Evolutionary conservation across 2,329 filamentous ascomycete species (phyloP), one percentile per base, ranked within the genome.

Genomic region (Ilyonectria robusta): DNA sequence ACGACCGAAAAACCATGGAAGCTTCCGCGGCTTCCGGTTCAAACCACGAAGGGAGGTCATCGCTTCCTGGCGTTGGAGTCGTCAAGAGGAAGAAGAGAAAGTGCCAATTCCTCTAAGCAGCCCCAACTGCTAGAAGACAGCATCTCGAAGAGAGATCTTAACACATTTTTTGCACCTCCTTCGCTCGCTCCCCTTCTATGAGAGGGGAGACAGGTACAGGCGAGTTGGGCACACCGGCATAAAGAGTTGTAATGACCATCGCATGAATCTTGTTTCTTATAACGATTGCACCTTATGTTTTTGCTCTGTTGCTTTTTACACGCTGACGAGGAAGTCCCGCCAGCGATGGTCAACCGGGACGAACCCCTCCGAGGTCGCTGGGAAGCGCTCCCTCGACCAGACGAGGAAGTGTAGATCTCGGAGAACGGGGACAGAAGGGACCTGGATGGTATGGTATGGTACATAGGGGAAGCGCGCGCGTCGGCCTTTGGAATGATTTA

Each of bases 1-100:
- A 94, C 76, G 94, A 94, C 79, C 84, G 86, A 76, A 91, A 90
- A 79, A 91, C 89, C 75, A 81, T 87, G 68, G 87, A 89, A 78
- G 81, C 82, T 68, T 82, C 83, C 72, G 83, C 82, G 74, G 80
- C 78, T 65, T 76, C 78, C 29, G 80, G 78, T 67, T 77, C 81
- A 58, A 77, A 80, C 70, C 75, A 81, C 59, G 81, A 81, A 61
- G 78, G 78, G 50, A 79, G 79, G 67, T 75, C 79, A 66, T 80
- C 79, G 53, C 79, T 85, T 68, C 81, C 83, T 44, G 82, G 83
- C 63, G 77, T 85, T 65, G 83, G 83, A 66, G 78, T 80, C 72
- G 79, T 85, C 84, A 94, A 91, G 87, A 92, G 92, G 85, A 96
- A 94, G 90, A 94, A 93, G 88, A 91, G 92, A 84, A 93, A 88